Evolutionary conservation across 331 rosid genomes (phyloP), one percentile per base, ranked within the genome.

Genomic region (Malus hybrid): DNA sequence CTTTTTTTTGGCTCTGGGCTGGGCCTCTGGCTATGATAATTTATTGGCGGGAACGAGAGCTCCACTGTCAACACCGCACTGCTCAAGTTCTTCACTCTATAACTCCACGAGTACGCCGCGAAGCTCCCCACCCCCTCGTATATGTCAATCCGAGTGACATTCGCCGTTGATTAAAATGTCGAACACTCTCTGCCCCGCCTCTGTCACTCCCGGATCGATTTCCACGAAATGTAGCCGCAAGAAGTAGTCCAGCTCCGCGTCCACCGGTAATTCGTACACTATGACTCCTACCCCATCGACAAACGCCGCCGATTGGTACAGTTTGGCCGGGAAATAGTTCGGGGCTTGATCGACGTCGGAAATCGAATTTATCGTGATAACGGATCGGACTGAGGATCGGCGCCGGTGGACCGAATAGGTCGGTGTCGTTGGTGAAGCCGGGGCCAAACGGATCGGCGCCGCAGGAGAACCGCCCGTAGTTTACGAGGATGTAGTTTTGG

Each of bases 171-270:
- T 72, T 29, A 65, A 22, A 63, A 94, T 86, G 46, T 94, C 96
- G 31, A 90, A 90, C 77, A 94, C 90, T 73, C 97, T 90, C 81
- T 86, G 86, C 36, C 92, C 92, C 0, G 74, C 89, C 76, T 64
- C 86, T 69, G 59, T 86, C 85, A 92, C 92, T 16, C 61, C 76
- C 64, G 83, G 57, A 64, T 90, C 92, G 11, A 94, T 89, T 82
- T 94, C 99, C 2, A 91, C 96, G 14, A 94, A 94, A 87, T 94
- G 99, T 42, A 94, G 57, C 99, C 96, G 88, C 82, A 91, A 28
- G 74, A 90, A 72, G 77, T 93, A 93, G 70, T 93, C 98, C 19
- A 90, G 89, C 89, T 94, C 90, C 18, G 96, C 96, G 32, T 94
- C 99, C 76, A 94, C 96, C 9, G 14, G 55, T 79, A 94, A 79